Conservation (phyloP, 2,329 filamentous ascomycete species). For the Ophiostoma triangulosporum region DNA sequence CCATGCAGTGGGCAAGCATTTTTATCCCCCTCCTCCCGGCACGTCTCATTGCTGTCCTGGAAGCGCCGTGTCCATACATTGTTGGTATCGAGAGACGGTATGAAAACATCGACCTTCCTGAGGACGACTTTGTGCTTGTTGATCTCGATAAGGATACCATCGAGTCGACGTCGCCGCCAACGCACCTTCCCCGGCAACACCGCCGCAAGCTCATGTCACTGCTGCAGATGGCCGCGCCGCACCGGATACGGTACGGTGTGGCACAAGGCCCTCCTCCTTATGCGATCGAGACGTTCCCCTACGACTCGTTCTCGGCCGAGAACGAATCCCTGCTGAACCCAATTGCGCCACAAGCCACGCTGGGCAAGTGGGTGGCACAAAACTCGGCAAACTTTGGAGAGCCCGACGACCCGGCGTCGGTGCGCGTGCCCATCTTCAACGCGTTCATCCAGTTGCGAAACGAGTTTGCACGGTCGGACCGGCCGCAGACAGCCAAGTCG, state of each 20-base stretch:
- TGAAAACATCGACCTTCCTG: constrained; percentile 70
- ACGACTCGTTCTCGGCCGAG: constrained; percentile 80
- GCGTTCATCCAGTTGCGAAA: constrained; percentile 69
- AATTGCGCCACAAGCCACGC: constrained; percentile 52
- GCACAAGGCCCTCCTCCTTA: constrained; percentile 81
- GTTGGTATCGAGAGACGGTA: constrained; percentile 91
- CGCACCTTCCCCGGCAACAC: constrained; percentile 71
- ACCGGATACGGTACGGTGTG: constrained; percentile 77
- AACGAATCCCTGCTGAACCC: constrained; percentile 68
- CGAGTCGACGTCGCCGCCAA: constrained; percentile 68
- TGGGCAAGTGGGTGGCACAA: constrained; percentile 77
- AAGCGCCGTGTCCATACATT: constrained; percentile 93
- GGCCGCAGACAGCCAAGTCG: constrained; percentile 63
- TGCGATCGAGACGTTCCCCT: constrained; percentile 82
- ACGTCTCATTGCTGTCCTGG: constrained; percentile 75
- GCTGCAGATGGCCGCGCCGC: constrained; percentile 78
- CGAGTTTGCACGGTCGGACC: constrained; percentile 52
- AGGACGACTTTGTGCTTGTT: constrained; percentile 90
- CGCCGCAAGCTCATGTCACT: constrained; percentile 79
- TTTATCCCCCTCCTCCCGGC: constrained; percentile 87
- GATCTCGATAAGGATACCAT: constrained; percentile 87
- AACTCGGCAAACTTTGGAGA: constrained; percentile 82
- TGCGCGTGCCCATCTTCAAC: constrained; percentile 67
- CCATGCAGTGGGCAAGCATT: constrained; percentile 83
- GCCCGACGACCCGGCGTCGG: constrained; percentile 35